Percentiles rank a stretch among this genome's conserved stretches.
Evolutionary conservation across 345 rosid genomes (phyloP).

Genomic region (Aquilaria sinensis): DNA sequence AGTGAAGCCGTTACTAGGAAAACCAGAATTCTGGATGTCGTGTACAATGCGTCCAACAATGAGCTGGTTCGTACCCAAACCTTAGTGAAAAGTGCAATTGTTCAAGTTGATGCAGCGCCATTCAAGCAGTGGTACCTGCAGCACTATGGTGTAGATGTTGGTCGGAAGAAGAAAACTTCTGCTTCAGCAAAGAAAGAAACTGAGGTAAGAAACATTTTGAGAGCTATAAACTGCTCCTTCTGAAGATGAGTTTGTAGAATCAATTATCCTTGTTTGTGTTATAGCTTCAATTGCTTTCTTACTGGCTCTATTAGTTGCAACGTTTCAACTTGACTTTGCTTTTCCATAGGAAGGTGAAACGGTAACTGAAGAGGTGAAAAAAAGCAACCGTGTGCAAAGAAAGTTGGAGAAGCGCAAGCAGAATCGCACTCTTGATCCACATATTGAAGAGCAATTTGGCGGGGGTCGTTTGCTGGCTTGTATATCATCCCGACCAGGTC

Average conservation of each 20-base stretch:
- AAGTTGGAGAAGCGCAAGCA: conserved; percentile 51
- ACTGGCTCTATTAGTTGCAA: background rate
- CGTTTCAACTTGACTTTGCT: background rate
- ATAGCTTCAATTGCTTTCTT: background rate
- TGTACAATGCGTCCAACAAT: conserved; percentile 73
- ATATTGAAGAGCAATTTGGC: conserved; percentile 68
- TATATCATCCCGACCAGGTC: conserved; percentile 75
- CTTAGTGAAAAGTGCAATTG: conserved; percentile 43
- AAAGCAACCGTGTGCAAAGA: conserved; percentile 53
- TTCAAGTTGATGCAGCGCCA: conserved; percentile 51
- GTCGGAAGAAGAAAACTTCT: conserved; percentile 40
- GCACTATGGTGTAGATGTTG: conserved; percentile 51
- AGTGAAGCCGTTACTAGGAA: conserved; percentile 74
- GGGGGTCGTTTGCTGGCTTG: conserved; percentile 63
- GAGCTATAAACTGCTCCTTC: too few species aligned
- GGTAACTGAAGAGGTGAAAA: conserved; percentile 46
- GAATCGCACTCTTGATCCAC: conserved; percentile 47
- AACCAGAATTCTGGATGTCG: conserved; percentile 69
- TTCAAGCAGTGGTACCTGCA: conserved; percentile 49
- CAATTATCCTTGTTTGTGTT: background rate
- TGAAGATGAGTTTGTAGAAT: too few species aligned
- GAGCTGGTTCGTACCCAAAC: conserved; percentile 77
- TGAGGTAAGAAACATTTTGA: too few species aligned
- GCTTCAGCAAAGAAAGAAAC: conserved; percentile 31
- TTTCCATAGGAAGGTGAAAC: conserved; percentile 43